Conservation (phyloP, 768 basidiomycete genomes). For the Rubroboletus pulcherrimus region DNA sequence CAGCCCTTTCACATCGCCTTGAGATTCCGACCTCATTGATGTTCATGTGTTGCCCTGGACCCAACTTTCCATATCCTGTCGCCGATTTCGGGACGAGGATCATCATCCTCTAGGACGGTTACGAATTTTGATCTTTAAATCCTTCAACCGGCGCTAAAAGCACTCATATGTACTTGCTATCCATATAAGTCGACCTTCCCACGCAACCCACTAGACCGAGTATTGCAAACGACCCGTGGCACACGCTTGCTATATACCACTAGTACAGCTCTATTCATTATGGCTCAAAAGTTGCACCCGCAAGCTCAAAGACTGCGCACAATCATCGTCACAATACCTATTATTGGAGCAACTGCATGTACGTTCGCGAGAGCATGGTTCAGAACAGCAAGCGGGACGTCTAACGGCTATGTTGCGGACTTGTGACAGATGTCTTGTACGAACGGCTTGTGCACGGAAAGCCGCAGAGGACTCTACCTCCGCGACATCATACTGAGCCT, state of each 20-base stretch:
- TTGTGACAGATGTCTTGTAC: slow-evolving; percentile 55
- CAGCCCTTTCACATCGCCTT: slow-evolving; percentile 46
- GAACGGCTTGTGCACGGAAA: slow-evolving; percentile 57
- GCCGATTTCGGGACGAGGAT: slow-evolving; percentile 54
- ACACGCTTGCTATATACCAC: not conserved
- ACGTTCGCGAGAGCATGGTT: slow-evolving; percentile 18
- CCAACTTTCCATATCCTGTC: slow-evolving; percentile 37
- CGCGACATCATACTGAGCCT: not conserved
- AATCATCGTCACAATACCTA: slow-evolving; percentile 60
- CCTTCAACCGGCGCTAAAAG: too few species aligned
- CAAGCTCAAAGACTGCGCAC: slow-evolving; percentile 45
- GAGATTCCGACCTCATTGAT: slow-evolving; percentile 52
- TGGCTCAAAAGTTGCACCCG: slow-evolving; percentile 37
- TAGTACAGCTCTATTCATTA: not conserved
- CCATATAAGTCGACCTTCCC: not conserved
- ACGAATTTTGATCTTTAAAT: too few species aligned
- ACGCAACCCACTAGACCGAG: not conserved
- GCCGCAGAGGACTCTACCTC: slow-evolving; percentile 40
- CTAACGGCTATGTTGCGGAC: slow-evolving; percentile 4
- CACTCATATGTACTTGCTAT: too few species aligned
- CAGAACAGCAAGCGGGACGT: not conserved
- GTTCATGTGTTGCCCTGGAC: slow-evolving; percentile 62
- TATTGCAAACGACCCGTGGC: too few species aligned
- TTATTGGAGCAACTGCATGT: slow-evolving; percentile 66
- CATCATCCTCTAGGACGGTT: slow-evolving; percentile 27